Conservation (phyloP, 306 rosid genomes). For the Citrullus mucosospermus region DNA sequence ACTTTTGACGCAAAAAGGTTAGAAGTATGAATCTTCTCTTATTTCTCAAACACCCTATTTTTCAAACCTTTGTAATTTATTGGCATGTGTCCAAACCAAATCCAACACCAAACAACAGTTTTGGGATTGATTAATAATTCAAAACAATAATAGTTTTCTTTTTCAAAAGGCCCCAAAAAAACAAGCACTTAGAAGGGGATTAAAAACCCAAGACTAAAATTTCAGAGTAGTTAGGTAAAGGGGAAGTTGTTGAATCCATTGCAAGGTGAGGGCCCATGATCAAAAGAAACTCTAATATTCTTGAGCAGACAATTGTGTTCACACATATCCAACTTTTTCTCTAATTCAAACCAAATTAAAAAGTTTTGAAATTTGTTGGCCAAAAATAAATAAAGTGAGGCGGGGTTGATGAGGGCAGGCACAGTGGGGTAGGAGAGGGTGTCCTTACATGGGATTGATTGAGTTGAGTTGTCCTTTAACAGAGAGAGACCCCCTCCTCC, state of each 20-base stretch:
- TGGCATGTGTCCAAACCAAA: no score
- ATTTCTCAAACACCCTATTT: no score
- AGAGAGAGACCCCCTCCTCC: not conserved
- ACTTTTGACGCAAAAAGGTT: no score
- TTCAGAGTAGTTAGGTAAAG: not conserved
- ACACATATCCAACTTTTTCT: not conserved
- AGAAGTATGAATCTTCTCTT: no score
- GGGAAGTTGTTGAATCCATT: not conserved
- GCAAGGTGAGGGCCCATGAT: not conserved
- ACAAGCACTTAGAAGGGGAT: not conserved
- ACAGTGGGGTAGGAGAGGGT: not conserved
- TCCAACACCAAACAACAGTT: not conserved
- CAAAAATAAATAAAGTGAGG: not conserved
- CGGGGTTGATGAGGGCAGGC: not conserved
- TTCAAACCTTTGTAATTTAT: no score
- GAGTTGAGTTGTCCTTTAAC: conserved; percentile 2
- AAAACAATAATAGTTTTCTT: no score
- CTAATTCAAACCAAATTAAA: not conserved
- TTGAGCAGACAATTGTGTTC: not conserved
- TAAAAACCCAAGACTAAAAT: not conserved
- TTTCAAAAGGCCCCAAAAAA: not conserved
- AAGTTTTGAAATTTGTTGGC: conserved; percentile 1
- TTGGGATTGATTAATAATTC: no score
- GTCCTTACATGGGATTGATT: conserved; percentile 4
- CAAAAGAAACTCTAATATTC: not conserved